Conservation (phyloP, 768 basidiomycete genomes). For the Calocybe gangraenosa region DNA sequence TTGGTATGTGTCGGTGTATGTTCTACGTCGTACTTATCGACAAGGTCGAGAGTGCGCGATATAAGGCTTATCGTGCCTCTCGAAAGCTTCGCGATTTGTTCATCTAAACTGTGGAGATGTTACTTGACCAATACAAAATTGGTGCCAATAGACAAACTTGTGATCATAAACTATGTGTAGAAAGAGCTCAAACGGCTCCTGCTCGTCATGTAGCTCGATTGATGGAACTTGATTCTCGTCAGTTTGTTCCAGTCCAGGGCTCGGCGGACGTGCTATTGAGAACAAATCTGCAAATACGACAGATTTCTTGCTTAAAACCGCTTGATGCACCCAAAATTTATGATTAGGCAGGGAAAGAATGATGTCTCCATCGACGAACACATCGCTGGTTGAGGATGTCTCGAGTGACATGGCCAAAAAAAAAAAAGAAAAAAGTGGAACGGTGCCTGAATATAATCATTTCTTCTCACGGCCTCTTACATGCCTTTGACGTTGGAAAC, state of each 20-base stretch:
- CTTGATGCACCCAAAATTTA: constrained; percentile 7
- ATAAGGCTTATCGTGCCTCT: constrained; percentile 7
- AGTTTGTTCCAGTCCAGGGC: background rate
- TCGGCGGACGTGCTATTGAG: background rate
- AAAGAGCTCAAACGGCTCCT: constrained; percentile 5
- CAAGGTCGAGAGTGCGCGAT: constrained; percentile 7
- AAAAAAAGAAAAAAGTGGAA: too few relatives aligned
- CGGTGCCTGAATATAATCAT: too few relatives aligned
- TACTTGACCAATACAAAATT: too few relatives aligned
- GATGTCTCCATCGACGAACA: constrained; percentile 10
- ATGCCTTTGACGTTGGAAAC: too few relatives aligned
- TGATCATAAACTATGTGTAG: constrained; percentile 10
- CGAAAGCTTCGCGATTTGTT: constrained; percentile 3
- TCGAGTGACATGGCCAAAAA: too few relatives aligned
- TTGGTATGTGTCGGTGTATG: background rate
- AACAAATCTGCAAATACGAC: constrained; percentile 10
- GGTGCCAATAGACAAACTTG: background rate
- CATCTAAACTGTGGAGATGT: constrained; percentile 4
- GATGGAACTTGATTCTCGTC: background rate
- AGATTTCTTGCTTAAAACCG: constrained; percentile 4
- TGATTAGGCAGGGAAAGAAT: background rate
- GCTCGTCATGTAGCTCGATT: constrained; percentile 8
- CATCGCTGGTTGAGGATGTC: too few relatives aligned
- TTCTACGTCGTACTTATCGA: constrained; percentile 8
- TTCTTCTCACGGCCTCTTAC: too few relatives aligned